Conservation (phyloP, 257 asterid species). For the Penstemon barbatus region DNA sequence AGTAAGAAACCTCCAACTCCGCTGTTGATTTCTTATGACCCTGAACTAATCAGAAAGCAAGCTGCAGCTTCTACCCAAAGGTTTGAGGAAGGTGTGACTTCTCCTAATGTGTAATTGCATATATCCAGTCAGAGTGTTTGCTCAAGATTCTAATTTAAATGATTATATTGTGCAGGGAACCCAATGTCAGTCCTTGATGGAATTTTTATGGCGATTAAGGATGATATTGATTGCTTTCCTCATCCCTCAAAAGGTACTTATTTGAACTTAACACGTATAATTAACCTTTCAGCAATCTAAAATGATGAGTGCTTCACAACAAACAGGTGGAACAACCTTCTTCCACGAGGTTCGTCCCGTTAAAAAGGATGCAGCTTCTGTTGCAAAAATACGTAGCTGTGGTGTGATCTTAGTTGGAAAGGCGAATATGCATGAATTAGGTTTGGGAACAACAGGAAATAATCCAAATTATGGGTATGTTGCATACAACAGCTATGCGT, state of each 20-base stretch:
- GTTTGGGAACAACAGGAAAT: conserved; percentile 94
- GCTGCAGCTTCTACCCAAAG: conserved; percentile 91
- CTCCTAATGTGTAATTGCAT: conserved; percentile 16
- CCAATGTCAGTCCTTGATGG: conserved; percentile 93
- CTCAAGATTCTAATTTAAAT: conserved; percentile 23
- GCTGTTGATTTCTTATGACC: conserved; percentile 72
- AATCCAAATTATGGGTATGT: conserved; percentile 91
- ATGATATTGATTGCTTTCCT: conserved; percentile 91
- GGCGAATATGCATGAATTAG: conserved; percentile 99
- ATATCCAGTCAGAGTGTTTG: conserved; percentile 7
- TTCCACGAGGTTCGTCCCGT: conserved; percentile 75
- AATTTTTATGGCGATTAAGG: conserved; percentile 87
- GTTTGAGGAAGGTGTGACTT: conserved; percentile 78
- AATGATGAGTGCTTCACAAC: conserved; percentile 26
- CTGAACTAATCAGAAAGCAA: conserved; percentile 82
- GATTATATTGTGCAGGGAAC: conserved; percentile 56
- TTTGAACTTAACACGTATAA: conserved; percentile 20
- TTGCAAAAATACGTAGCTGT: conserved; percentile 81
- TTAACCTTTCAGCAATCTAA: conserved; percentile 18
- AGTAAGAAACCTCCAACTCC: conserved; percentile 67
- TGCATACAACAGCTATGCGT: conserved; percentile 14
- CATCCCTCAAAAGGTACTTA: conserved; percentile 74
- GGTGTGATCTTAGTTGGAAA: conserved; percentile 94
- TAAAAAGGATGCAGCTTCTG: conserved; percentile 69
- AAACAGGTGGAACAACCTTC: conserved; percentile 91